Conservation (phyloP, 169 alveolate species). For the Plasmodium coatneyi region DNA sequence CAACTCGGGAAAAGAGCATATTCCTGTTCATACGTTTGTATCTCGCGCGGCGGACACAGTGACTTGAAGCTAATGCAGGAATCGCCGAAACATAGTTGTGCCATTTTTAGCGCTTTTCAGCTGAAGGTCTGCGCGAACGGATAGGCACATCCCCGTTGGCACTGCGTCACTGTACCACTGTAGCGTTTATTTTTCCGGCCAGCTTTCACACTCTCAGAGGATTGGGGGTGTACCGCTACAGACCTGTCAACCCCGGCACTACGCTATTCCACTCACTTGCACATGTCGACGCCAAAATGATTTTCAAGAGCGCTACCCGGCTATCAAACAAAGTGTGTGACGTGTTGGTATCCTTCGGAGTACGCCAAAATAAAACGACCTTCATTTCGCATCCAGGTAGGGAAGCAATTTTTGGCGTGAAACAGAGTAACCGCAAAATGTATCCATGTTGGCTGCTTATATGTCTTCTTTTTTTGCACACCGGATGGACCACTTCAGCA, state of each 20-base stretch:
- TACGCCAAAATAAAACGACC: slow-evolving; percentile 81
- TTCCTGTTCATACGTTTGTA: background rate
- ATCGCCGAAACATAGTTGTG: background rate
- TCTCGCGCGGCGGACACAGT: background rate
- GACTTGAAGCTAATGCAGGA: background rate
- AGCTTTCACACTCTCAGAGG: background rate
- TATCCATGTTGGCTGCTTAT: background rate
- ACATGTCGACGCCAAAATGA: slow-evolving; percentile 21
- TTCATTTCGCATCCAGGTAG: slow-evolving; percentile 88
- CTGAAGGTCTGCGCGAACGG: background rate
- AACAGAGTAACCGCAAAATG: background rate
- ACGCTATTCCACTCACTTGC: background rate
- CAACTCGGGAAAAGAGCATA: background rate
- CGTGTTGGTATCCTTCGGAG: slow-evolving; percentile 85
- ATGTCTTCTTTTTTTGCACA: background rate
- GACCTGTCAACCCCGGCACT: background rate
- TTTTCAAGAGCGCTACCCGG: slow-evolving; percentile 7
- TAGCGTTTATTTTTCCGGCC: background rate
- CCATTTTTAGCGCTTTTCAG: background rate
- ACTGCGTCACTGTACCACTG: background rate
- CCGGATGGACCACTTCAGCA: background rate
- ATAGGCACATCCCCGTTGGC: background rate
- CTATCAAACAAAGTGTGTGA: slow-evolving; percentile 81
- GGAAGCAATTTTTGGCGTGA: background rate
- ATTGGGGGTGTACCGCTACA: background rate